These are phyloP conservation scores for Spinacia oleracea DNA, from an alignment of 179 eudicot genomes.

Conservation along the genomic window DNA sequence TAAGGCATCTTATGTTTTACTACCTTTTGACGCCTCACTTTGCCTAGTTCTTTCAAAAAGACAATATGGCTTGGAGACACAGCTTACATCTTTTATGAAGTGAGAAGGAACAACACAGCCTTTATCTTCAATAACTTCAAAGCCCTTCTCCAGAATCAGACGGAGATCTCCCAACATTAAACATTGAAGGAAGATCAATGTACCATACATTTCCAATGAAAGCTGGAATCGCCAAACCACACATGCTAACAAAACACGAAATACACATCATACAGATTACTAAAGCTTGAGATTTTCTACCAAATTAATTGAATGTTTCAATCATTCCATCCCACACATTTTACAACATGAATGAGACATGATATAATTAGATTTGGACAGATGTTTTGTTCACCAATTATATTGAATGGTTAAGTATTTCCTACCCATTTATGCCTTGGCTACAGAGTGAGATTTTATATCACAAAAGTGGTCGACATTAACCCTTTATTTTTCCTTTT, in stretches of 20 bases:
- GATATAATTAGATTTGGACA: too few species aligned
- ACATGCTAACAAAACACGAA: too few species aligned
- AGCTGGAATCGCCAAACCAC: too few species aligned
- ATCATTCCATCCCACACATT: too few species aligned
- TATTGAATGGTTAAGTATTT: too few species aligned
- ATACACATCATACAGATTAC: too few species aligned
- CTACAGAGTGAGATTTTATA: background rate
- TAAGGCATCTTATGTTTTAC: background rate
- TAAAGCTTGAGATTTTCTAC: too few species aligned
- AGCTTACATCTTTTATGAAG: background rate
- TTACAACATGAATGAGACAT: too few species aligned
- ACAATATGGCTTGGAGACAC: background rate
- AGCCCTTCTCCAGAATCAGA: background rate
- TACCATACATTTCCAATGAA: background rate
- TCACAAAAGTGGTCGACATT: background rate
- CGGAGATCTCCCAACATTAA: background rate
- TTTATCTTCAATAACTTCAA: background rate
- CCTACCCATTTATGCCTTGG: background rate
- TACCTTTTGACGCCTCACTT: background rate
- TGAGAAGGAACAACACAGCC: background rate
- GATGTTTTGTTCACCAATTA: too few species aligned
- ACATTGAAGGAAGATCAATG: background rate
- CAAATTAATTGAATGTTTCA: too few species aligned
- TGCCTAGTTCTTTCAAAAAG: background rate
- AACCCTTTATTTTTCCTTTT: background rate